Percentiles rank a stretch among this genome's conserved stretches.
Conservation (phyloP, 495 filamentous ascomycete species). For the Arthonia radiata region DNA sequence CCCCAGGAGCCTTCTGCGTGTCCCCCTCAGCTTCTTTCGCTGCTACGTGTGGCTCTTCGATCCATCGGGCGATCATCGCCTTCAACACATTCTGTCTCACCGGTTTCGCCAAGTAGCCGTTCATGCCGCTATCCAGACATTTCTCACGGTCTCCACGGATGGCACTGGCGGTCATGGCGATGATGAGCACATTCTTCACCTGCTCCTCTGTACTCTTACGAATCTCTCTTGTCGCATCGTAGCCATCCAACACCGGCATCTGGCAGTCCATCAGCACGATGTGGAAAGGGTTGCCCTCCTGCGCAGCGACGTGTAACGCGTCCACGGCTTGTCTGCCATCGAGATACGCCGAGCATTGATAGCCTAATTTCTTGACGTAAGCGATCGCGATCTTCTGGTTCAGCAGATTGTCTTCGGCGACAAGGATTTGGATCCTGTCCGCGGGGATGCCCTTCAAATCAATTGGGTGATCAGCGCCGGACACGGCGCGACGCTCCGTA, state of each 20-base stretch:
- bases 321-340: conserved; percentile 73
- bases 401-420: conserved; percentile 81
- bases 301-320: conserved; percentile 44
- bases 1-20: no score
- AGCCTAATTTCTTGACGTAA: conserved; percentile 63
- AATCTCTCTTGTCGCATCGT: conserved; percentile 65
- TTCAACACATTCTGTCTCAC: conserved; percentile 51
- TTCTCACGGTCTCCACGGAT: conserved; percentile 62
- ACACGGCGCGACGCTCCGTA: conserved; percentile 33
- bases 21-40: no score
- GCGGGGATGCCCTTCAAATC: no score
- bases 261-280: conserved; percentile 87
- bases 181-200: conserved; percentile 56
- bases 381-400: conserved; percentile 64
- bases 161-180: conserved; percentile 59
- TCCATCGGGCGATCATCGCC: conserved; percentile 48
- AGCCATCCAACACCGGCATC: conserved; percentile 88
- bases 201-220: conserved; percentile 45
- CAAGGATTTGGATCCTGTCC: no score
- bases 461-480: no score
- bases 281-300: conserved; percentile 44
- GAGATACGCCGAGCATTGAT: conserved; percentile 58
- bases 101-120: conserved; percentile 83
- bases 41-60: no score
- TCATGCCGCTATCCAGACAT: conserved; percentile 81